A percentile compares a stretch with the other conserved stretches of the same genome.
These are phyloP conservation scores for Claviceps digitariae DNA, from an alignment of 2,329 filamentous ascomycete species.

Conservation along the genomic window DNA sequence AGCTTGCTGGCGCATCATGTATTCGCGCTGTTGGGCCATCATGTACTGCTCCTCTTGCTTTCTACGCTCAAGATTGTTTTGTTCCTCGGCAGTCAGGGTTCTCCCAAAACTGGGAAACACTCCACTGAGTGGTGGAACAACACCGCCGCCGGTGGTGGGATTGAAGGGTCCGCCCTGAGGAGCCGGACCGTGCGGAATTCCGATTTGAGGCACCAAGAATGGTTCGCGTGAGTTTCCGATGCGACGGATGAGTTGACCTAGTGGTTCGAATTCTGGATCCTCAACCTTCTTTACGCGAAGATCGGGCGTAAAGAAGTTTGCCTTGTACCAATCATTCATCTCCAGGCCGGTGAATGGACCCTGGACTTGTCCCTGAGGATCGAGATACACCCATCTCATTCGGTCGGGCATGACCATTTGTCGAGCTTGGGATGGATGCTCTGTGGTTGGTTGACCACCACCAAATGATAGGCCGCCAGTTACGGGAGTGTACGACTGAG, in stretches of 20 bases:
- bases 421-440: slow-evolving; percentile 56
- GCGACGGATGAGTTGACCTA: slow-evolving; percentile 85
- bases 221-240: slow-evolving; percentile 97
- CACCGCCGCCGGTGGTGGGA: slow-evolving; percentile 39
- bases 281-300: slow-evolving; percentile 90
- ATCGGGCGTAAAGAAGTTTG: slow-evolving; percentile 91
- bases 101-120: slow-evolving; percentile 95
- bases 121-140: slow-evolving; percentile 78
- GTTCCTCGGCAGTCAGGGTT: slow-evolving; percentile 91
- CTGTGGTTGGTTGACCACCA: slow-evolving; percentile 25
- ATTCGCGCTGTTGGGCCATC: slow-evolving; percentile 92
- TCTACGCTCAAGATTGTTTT: slow-evolving; percentile 88
- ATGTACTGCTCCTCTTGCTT: slow-evolving; percentile 98
- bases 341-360: slow-evolving; percentile 92
- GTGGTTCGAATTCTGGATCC: slow-evolving; percentile 83
- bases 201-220: slow-evolving; percentile 94
- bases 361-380: slow-evolving; percentile 83
- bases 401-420: slow-evolving; percentile 99
- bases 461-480: slow-evolving; percentile 22
- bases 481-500: slow-evolving; percentile 24
- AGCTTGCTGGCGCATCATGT: slow-evolving; percentile 72
- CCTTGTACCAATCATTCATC: slow-evolving; percentile 99
- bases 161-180: slow-evolving; percentile 35
- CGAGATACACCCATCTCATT: slow-evolving; percentile 97
- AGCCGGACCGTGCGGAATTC: slow-evolving; percentile 76